phyloP scores from a whole-genome alignment of 495 filamentous ascomycete genomes.

The Lasiosphaeria miniovina region DNA sequence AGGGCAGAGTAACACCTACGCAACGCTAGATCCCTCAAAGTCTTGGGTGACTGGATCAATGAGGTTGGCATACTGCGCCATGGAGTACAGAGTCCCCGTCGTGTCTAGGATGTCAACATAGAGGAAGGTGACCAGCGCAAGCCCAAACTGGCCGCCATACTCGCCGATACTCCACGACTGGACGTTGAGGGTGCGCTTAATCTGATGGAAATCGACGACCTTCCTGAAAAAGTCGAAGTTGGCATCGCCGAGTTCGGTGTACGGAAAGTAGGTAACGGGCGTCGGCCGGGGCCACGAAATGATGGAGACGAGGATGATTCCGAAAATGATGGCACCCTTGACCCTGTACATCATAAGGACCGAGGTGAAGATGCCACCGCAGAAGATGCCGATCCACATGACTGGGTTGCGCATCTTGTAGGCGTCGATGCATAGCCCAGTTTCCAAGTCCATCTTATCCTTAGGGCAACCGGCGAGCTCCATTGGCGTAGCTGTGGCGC shows the following conservation, averaged over 20 bases:
- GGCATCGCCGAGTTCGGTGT: slow-evolving; percentile 60
- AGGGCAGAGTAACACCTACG: slow-evolving; percentile 29
- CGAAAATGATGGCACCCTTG: slow-evolving; percentile 76
- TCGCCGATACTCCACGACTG: slow-evolving; percentile 65
- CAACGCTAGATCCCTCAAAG: slow-evolving; percentile 74
- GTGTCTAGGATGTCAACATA: slow-evolving; percentile 82
- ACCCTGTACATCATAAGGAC: slow-evolving; percentile 78
- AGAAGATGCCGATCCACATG: slow-evolving; percentile 83
- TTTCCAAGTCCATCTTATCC: slow-evolving; percentile 23
- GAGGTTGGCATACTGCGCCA: slow-evolving; percentile 73
- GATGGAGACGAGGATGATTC: slow-evolving; percentile 76
- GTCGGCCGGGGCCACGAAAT: slow-evolving; percentile 79
- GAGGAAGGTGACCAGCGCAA: slow-evolving; percentile 79
- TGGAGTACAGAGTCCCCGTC: slow-evolving; percentile 76
- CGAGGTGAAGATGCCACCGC: slow-evolving; percentile 71
- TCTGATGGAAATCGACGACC: slow-evolving; percentile 75
- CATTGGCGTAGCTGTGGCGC: slow-evolving; percentile 55
- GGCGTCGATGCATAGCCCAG: slow-evolving; percentile 48
- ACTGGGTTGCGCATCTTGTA: slow-evolving; percentile 72
- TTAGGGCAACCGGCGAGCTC: slow-evolving; percentile 64
- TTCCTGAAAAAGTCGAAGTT: slow-evolving; percentile 81
- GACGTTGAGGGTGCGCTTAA: slow-evolving; percentile 59
- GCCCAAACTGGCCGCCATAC: slow-evolving; percentile 64
- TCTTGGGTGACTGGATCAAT: slow-evolving; percentile 72
- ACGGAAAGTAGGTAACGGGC: slow-evolving; percentile 72